Percentiles rank a stretch among this genome's conserved stretches.
Conservation (phyloP, 495 filamentous ascomycete genomes). For the Penicillium chermesinum region DNA sequence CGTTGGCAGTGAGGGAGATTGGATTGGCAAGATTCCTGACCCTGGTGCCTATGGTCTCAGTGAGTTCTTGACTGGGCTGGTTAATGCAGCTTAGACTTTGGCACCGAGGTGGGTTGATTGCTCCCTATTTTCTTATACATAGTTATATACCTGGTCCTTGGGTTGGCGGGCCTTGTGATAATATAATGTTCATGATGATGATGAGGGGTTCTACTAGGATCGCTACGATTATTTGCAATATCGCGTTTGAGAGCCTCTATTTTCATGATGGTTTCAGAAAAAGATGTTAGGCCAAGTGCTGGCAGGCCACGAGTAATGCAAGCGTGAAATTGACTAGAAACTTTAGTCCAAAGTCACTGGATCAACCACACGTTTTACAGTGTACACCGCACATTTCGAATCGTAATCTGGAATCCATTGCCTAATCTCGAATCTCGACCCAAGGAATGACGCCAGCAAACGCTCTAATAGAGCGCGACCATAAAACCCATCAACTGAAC, state of each 20-base stretch:
- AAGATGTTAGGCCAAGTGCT: no score
- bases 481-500: slow-evolving; percentile 16
- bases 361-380: no score
- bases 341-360: no score
- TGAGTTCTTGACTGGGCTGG: slow-evolving; percentile 74
- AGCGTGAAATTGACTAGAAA: no score
- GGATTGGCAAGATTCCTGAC: slow-evolving; percentile 74
- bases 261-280: no score
- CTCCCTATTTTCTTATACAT: slow-evolving; percentile 7
- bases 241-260: no score
- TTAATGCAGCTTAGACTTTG: slow-evolving; percentile 38
- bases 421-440: slow-evolving; percentile 15
- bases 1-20: slow-evolving; percentile 75
- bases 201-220: no score
- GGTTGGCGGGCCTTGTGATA: slow-evolving; percentile 9
- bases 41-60: slow-evolving; percentile 84
- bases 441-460: slow-evolving; percentile 16
- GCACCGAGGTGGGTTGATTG: not conserved
- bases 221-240: no score
- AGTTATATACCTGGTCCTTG: slow-evolving; percentile 7
- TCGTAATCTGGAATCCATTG: slow-evolving; percentile 8
- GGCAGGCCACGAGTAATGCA: no score
- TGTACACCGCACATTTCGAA: no score
- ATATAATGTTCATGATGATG: slow-evolving; percentile 27
- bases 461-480: slow-evolving; percentile 10